Evolutionary conservation across 805 yeast genomes (phyloP), one percentile per base, ranked within the genome.

Genomic region (Lipomyces japonicus): DNA sequence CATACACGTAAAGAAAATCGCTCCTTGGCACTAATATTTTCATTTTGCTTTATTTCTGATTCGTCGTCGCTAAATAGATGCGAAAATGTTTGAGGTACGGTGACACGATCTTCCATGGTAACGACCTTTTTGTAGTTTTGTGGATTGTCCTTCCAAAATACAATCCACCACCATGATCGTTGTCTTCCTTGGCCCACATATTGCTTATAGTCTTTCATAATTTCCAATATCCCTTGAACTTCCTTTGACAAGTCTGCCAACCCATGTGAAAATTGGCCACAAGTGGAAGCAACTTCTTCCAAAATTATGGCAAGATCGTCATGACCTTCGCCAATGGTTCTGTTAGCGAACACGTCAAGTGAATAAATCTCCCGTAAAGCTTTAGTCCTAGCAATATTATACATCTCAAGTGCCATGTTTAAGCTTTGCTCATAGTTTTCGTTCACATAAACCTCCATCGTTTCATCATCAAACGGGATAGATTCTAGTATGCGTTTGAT

Each of bases 221-320:
- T 46, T 14, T 46, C 49, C 23, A 59, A 42, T 6, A 71, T 55
- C 10, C 68, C 68, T 7, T 19, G 24, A 43, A 86, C 65, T 54
- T 84, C 89, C 31, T 71, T 70, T 1, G 87, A 80, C 57, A 79
- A 80, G 48, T 83, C 79, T 2, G 79, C 76, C 34, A 87, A 63
- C 22, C 84, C 72, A 31, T 81, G 77, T 1, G 90, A 75, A 62
- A 86, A 86, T 63, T 86, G 84, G 1, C 90, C 91, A 69, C 93
- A 85, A 40, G 86, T 78, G 0, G 95, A 95, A 1, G 90, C 85
- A 2, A 86, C 84, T 57, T 84, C 89, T 66, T 86, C 95, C 59
- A 82, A 84, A 52, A 81, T 83, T 1, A 55, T 39, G 10, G 53
- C 82, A 73, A 52, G 73, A 23, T 66, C 65, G 62, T 61, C 68